Percentiles rank a stretch among this genome's conserved stretches.
Evolutionary conservation across 2,329 filamentous ascomycete species (phyloP).

Genomic region (Coniochaeta hoffmannii): DNA sequence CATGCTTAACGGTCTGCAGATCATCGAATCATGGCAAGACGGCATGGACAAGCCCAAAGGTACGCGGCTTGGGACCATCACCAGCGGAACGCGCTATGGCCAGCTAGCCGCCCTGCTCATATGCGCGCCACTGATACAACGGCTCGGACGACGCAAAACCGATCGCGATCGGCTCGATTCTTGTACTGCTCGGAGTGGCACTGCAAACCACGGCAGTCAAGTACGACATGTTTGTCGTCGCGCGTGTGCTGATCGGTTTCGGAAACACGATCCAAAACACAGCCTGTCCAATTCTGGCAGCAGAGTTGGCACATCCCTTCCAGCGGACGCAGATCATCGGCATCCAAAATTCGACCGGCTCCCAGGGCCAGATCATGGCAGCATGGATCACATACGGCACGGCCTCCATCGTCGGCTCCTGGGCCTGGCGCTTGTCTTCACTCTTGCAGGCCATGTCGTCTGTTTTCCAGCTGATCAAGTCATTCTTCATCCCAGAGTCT

Average conservation of each 20-base stretch:
- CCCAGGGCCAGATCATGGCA: constrained; percentile 39
- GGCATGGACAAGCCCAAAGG: constrained; percentile 23
- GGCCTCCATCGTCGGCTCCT: constrained; percentile 39
- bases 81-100: constrained; percentile 20
- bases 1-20: constrained; percentile 30
- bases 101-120: constrained; percentile 27
- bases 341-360: constrained; percentile 56
- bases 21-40: constrained; percentile 22
- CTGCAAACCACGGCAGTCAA: constrained; percentile 50
- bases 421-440: constrained; percentile 50
- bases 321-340: constrained; percentile 50
- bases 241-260: neutral
- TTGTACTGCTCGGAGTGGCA: constrained; percentile 40
- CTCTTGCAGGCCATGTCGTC: constrained; percentile 52
- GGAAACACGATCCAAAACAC: constrained; percentile 48
- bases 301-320: constrained; percentile 50
- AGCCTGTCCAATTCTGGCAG: constrained; percentile 53
- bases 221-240: constrained; percentile 21
- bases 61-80: constrained; percentile 19
- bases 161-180: constrained; percentile 39
- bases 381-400: constrained; percentile 34
- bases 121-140: constrained; percentile 46
- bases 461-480: constrained; percentile 35
- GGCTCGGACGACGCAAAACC: constrained; percentile 43
- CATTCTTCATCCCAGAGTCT: constrained; percentile 52